Evolutionary conservation across 805 yeast genomes (phyloP).

Genomic region (Sugiyamaella boreocaroliniensis): DNA sequence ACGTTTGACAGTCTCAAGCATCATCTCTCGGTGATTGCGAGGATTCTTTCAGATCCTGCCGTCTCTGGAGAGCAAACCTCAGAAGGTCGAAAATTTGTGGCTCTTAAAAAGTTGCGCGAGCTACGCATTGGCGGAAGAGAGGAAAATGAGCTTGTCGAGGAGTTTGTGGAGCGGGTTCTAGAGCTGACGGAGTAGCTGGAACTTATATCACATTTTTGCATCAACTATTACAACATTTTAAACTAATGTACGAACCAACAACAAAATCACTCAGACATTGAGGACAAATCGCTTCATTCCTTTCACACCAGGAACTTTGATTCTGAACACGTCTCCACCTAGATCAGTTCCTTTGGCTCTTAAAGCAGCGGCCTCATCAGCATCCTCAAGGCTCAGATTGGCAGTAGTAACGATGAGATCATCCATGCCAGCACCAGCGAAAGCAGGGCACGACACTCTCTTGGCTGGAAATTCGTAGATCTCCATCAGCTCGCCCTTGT

Average conservation of each 20-base stretch:
- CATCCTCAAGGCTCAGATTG: background rate
- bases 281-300: conserved; percentile 12
- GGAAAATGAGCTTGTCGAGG: conserved; percentile 62
- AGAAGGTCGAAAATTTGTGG: conserved; percentile 54
- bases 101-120: conserved; percentile 53
- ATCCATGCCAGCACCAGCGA: conserved; percentile 54
- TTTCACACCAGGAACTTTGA: conserved; percentile 20
- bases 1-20: conserved; percentile 47
- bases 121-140: conserved; percentile 60
- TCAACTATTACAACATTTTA: background rate
- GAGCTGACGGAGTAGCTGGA: conserved; percentile 18
- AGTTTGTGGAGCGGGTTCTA: conserved; percentile 47
- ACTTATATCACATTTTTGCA: background rate
- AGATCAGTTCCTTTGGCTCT: conserved; percentile 12
- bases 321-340: conserved; percentile 26
- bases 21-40: conserved; percentile 46
- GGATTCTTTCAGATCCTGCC: conserved; percentile 42
- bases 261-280: background rate
- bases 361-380: conserved; percentile 10
- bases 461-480: conserved; percentile 51
- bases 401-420: conserved; percentile 64
- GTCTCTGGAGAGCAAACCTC: conserved; percentile 43
- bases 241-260: background rate
- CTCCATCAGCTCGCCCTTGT: conserved; percentile 45
- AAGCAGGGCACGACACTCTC: conserved; percentile 58